Evolutionary conservation across 441 rosid species (phyloP).

Genomic region (Flueggea neowawraea): DNA sequence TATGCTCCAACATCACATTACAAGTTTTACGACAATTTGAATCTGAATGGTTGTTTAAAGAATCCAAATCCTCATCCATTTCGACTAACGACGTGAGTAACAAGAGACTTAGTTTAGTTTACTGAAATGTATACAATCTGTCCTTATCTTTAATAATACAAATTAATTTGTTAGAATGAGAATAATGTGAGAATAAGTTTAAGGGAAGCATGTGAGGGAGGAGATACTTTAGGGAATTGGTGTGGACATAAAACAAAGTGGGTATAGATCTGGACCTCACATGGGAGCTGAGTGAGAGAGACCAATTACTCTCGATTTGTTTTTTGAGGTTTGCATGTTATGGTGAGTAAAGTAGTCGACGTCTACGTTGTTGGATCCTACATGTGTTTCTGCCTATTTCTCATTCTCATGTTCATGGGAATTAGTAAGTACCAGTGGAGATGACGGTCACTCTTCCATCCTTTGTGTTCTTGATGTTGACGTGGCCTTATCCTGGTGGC

Average conservation of each 20-base stretch:
- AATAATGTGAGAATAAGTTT: not conserved
- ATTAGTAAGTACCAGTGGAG: constrained; percentile 3
- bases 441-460: constrained; percentile 21
- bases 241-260: not conserved
- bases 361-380: constrained; percentile 13
- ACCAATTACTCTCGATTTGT: not conserved
- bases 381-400: constrained; percentile 6
- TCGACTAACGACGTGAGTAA: too few relatives aligned
- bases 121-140: too few relatives aligned
- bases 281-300: constrained; percentile 12
- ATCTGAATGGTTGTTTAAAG: too few relatives aligned
- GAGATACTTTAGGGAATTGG: constrained; percentile 19
- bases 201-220: constrained; percentile 21
- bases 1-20: too few relatives aligned
- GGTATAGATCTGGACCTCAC: constrained; percentile 10
- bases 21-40: too few relatives aligned
- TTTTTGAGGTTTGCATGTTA: not conserved
- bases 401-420: not conserved
- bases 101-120: too few relatives aligned
- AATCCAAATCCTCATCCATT: too few relatives aligned
- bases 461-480: constrained; percentile 11
- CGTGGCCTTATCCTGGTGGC: constrained; percentile 8
- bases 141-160: too few relatives aligned
- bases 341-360: constrained; percentile 7
- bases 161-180: not conserved